Evolutionary conservation across 2,329 filamentous ascomycete species (phyloP), one percentile per base, ranked within the genome.

Genomic region (Sphaerostilbella broomeana): DNA sequence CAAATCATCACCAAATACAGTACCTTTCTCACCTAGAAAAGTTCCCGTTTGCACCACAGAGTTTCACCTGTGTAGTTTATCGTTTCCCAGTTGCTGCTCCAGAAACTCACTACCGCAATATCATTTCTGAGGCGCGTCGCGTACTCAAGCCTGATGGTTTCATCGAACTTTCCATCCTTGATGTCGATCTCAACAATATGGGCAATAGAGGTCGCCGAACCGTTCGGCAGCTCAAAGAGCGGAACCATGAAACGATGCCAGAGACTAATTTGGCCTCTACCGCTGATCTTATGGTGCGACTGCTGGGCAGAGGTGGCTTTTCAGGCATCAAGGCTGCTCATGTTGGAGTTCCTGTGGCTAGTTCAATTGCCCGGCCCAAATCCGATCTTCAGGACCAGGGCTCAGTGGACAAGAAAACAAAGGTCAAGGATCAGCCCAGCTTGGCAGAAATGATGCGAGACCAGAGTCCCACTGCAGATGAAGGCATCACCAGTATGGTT

Each of bases 401-500:
- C 6, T n/a, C 33, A 15, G 27, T 33, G 13, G 43, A 35, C 5
- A 50, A 58, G 30, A 60, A 58, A 43, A 67, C 61, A 26, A 45
- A 35, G 10, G 52, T 76, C 30, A 39, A 35, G 15, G 53, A 77
- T 27, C 68, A 75, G 38, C 65, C 72, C 15, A 76, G 69, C 47
- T 66, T 88, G 2, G 78, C 79, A 1, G 84, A 88, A 53, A 78
- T 87, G 64, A 82, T 87, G 62, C 79, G 73, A 20, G 81, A 86
- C 48, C 72, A 80, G 24, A 75, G 77, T n/a, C 70, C 77, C 0
- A 68, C 75, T 11, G 82, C 84, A 16, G 87, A 95, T 50, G 86
- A 88, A 55, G 82, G 79, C 49, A 95, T 97, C 55, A 86, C 87
- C 11, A 89, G 86, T 55, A 94, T 94, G 72, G 88, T 97, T 16